Evolutionary conservation across 2,329 filamentous ascomycete genomes (phyloP).

Genomic region (Clonostachys solani): DNA sequence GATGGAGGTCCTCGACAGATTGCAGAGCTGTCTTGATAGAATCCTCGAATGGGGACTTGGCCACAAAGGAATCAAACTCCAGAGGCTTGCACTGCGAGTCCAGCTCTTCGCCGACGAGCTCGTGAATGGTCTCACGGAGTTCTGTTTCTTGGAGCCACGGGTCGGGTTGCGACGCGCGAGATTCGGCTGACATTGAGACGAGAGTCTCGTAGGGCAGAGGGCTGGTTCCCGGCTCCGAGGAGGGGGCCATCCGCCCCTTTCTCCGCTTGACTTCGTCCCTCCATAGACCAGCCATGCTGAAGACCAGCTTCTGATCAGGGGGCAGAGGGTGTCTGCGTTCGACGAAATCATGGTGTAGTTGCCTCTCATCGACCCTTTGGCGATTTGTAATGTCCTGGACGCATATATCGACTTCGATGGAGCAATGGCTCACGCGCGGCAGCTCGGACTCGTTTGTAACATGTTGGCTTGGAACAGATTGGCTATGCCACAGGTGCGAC

Average conservation of each 20-base stretch:
- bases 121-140: conserved; percentile 60
- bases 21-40: conserved; percentile 73
- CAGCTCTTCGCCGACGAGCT: conserved; percentile 62
- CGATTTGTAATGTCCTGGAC: conserved; percentile 87
- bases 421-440: conserved; percentile 80
- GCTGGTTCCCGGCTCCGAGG: conserved; percentile 26
- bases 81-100: conserved; percentile 30
- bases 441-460: conserved; percentile 54
- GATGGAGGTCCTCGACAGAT: conserved; percentile 84
- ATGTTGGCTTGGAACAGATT: conserved; percentile 52
- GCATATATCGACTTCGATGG: conserved; percentile 84
- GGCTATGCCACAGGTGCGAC: conserved; percentile 75
- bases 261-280: conserved; percentile 80
- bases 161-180: conserved; percentile 65
- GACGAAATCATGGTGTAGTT: conserved; percentile 80
- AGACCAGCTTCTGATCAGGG: conserved; percentile 74
- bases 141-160: conserved; percentile 93
- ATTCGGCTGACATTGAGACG: conserved; percentile 84
- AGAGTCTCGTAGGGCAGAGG: conserved; percentile 80
- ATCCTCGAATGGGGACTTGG: conserved; percentile 44
- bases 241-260: conserved; percentile 62
- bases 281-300: conserved; percentile 94
- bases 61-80: conserved; percentile 64
- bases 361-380: conserved; percentile 67
- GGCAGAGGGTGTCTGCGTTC: conserved; percentile 64